Percentiles rank a stretch among this genome's conserved stretches.
These are phyloP conservation scores for Aspergillus tanneri DNA, from an alignment of 2,329 filamentous ascomycete genomes.

Conservation along the genomic window DNA sequence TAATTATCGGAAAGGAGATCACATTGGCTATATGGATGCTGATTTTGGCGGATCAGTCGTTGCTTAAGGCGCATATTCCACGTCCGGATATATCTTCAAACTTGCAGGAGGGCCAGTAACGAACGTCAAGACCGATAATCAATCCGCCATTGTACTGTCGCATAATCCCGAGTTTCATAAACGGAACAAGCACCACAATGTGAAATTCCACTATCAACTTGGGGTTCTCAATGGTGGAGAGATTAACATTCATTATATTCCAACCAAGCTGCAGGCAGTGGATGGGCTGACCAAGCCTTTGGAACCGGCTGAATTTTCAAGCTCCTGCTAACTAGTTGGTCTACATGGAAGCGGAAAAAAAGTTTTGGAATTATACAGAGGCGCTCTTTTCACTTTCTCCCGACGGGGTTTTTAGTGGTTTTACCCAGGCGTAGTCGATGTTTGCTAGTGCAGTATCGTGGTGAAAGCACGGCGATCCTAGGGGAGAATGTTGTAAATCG, in stretches of 20 bases:
- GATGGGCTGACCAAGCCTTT: slow-evolving; percentile 3
- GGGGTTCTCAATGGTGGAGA: not conserved
- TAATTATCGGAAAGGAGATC: not conserved
- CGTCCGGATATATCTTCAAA: not conserved
- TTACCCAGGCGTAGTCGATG: slow-evolving; percentile 5
- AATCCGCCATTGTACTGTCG: slow-evolving; percentile 2
- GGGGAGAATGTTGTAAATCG: slow-evolving; percentile 4
- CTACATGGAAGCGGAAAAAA: not conserved
- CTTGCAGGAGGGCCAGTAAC: not conserved
- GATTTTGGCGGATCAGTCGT: not conserved
- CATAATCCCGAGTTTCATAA: slow-evolving; percentile 3
- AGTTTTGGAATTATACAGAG: not conserved
- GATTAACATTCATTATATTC: slow-evolving; percentile 2
- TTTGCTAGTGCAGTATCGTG: slow-evolving; percentile 6
- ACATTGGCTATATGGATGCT: not conserved
- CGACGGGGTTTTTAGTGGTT: slow-evolving; percentile 5
- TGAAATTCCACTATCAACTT: slow-evolving; percentile 4
- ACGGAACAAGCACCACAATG: slow-evolving; percentile 5
- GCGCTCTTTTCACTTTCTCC: slow-evolving; percentile 8
- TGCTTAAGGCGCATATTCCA: not conserved
- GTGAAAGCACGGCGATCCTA: slow-evolving; percentile 7
- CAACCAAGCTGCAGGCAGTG: not conserved
- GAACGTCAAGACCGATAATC: slow-evolving; percentile 1
- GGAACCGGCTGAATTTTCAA: not conserved
- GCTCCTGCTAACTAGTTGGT: slow-evolving; percentile 1